These are phyloP conservation scores for Cryptococcus floricola DNA, from an alignment of 1,284 basidiomycete species.

Conservation along the genomic window DNA sequence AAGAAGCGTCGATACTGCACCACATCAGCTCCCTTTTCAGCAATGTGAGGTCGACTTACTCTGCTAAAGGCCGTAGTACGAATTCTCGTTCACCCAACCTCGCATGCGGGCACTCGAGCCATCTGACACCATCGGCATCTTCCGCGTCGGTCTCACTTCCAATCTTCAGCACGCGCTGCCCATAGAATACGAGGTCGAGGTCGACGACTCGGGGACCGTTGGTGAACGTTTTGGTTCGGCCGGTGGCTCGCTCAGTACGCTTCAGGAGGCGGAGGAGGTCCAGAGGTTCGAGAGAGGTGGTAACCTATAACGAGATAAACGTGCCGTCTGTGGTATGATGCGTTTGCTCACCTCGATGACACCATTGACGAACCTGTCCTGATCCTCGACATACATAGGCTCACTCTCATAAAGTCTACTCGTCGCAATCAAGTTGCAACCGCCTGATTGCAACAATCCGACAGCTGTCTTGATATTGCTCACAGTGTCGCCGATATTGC, in stretches of 20 bases:
- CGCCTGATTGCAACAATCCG: conserved; percentile 22
- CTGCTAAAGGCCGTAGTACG: conserved; percentile 78
- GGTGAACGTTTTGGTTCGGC: conserved; percentile 73
- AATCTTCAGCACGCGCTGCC: conserved; percentile 61
- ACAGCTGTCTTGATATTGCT: conserved; percentile 77
- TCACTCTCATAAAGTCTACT: conserved; percentile 91
- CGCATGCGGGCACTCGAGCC: conserved; percentile 81
- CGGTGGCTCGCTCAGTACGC: conserved; percentile 67
- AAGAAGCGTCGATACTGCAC: conserved; percentile 54
- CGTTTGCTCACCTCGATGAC: conserved; percentile 68
- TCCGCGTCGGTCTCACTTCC: conserved; percentile 47
- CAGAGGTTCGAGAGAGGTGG: conserved; percentile 65
- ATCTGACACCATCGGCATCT: conserved; percentile 55
- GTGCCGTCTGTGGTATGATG: background rate
- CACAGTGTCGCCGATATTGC: conserved; percentile 85
- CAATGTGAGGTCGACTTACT: conserved; percentile 57
- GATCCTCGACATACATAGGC: conserved; percentile 93
- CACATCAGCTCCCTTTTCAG: background rate
- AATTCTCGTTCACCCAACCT: conserved; percentile 81
- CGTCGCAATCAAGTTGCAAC: conserved; percentile 62
- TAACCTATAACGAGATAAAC: conserved; percentile 54
- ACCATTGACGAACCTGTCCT: conserved; percentile 85
- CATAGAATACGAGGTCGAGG: conserved; percentile 83
- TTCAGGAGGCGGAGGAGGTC: conserved; percentile 68
- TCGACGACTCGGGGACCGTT: conserved; percentile 91